Conservation (phyloP, 768 basidiomycete genomes). For the Neoboletus brunneissimus region DNA sequence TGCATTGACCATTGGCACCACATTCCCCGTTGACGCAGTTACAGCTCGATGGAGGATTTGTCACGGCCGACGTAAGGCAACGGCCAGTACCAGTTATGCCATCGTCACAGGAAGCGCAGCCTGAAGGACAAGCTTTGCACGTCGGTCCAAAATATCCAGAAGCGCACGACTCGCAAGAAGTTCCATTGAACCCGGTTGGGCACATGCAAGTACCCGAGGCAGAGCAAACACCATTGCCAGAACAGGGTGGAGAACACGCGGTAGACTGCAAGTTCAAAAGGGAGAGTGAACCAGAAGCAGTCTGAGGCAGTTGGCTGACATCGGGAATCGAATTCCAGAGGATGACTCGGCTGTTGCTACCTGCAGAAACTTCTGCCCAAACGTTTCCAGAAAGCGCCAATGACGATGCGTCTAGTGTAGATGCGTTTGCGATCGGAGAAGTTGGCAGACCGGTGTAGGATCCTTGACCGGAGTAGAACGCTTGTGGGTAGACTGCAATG, state of each 20-base stretch:
- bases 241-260: slow-evolving; percentile 72
- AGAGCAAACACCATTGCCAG: slow-evolving; percentile 70
- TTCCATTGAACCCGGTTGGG: slow-evolving; percentile 68
- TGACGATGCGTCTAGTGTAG: slow-evolving; percentile 53
- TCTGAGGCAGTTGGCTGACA: slow-evolving; percentile 59
- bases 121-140: slow-evolving; percentile 67
- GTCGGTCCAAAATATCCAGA: slow-evolving; percentile 71
- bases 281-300: slow-evolving; percentile 47
- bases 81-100: slow-evolving; percentile 75
- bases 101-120: slow-evolving; percentile 71
- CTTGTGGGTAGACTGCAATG: slow-evolving; percentile 57
- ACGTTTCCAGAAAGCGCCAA: slow-evolving; percentile 66
- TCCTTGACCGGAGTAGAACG: slow-evolving; percentile 64
- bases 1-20: slow-evolving; percentile 62
- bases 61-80: slow-evolving; percentile 54
- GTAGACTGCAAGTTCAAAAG: slow-evolving; percentile 72
- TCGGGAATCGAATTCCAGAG: slow-evolving; percentile 83
- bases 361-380: slow-evolving; percentile 62
- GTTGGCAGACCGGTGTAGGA: slow-evolving; percentile 58
- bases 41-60: slow-evolving; percentile 61
- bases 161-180: slow-evolving; percentile 77
- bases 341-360: slow-evolving; percentile 57
- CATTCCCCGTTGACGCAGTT: slow-evolving; percentile 84
- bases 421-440: slow-evolving; percentile 43
- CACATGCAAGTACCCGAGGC: slow-evolving; percentile 70